Base-by-base conservation (phyloP, 2,329 filamentous ascomycete species). In the Trichoderma citrinoviride region DNA sequence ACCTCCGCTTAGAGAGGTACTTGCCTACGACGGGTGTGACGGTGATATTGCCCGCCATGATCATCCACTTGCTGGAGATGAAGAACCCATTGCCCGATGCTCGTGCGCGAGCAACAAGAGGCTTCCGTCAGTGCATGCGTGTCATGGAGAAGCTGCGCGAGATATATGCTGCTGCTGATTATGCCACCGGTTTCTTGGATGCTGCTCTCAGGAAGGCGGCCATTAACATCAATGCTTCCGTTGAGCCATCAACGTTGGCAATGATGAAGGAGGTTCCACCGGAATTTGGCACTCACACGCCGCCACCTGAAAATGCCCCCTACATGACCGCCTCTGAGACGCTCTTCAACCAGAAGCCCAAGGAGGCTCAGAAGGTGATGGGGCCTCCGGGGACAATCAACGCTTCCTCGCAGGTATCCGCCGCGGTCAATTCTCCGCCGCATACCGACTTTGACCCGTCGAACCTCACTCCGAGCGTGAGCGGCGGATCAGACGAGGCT, bases 111-210 rank as follows among this genome's bases (percentile, higher is more conserved):
- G 93, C 91, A 53, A 84, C 93, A 25, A 86, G 89, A 65, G 91
- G 92, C 21, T 97, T 97, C 80, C 90, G 90, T 70, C 90, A 93
- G 74, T 97, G 94, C 78, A 97, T 97, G 92, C 86, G 89, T 53
- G 92, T 97, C 66, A 90, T 97, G 82, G 89, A 93, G 74, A 90
- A 89, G 68, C 83, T 98, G 19, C 87, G 93, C 43, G 92, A 97
- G 73, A 91, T 93, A 33, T 97, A 98, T 73, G 89, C 93, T 0
- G 93, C 93, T 0, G 94, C 94, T n/a, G 93, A 97, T 76, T 97
- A 95, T 72, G 93, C 92, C n/a, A 94, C 91, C 0, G 91, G 91
- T 2, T 97, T 97, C 80, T 83, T 97, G n/a, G 92, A 96, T 74
- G 92, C 93, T 1, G 92, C 93, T 0, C 90, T 97, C 68, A 88